Evolutionary conservation across 805 yeast species (phyloP).

Genomic region (Hermanozyma aechmeae): DNA sequence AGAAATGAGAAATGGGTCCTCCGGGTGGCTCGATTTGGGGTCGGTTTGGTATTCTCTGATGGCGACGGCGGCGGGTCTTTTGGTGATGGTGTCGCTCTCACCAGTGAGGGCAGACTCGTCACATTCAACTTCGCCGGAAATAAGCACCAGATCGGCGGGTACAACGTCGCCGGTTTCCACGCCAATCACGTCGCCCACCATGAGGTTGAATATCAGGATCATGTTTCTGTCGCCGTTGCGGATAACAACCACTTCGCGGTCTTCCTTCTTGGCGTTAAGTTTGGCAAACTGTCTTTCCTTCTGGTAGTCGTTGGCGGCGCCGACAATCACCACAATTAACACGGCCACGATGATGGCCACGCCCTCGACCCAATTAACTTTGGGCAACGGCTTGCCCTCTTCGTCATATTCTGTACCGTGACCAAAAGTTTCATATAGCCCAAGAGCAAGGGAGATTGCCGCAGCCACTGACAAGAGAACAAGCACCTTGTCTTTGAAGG

Average conservation of each 20-base stretch:
- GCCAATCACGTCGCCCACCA: slow-evolving; percentile 78
- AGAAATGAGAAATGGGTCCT: slow-evolving; percentile 82
- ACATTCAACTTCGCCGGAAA: slow-evolving; percentile 70
- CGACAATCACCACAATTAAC: slow-evolving; percentile 81
- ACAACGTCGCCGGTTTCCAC: slow-evolving; percentile 91
- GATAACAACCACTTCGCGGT: slow-evolving; percentile 66
- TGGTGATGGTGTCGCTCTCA: slow-evolving; percentile 77
- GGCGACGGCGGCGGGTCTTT: slow-evolving; percentile 44
- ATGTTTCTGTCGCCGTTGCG: slow-evolving; percentile 62
- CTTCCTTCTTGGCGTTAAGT: slow-evolving; percentile 81
- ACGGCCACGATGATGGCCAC: slow-evolving; percentile 94
- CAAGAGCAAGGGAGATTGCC: slow-evolving; percentile 77
- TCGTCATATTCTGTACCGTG: slow-evolving; percentile 69
- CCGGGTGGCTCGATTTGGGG: too few relatives aligned
- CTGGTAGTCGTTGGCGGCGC: slow-evolving; percentile 94
- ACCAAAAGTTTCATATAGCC: slow-evolving; percentile 87
- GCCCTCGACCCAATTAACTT: slow-evolving; percentile 98
- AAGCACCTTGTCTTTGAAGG: slow-evolving; percentile 85
- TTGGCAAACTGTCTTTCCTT: slow-evolving; percentile 89
- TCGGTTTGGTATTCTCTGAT: slow-evolving; percentile 14
- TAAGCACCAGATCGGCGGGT: slow-evolving; percentile 78
- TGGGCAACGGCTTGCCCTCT: slow-evolving; percentile 68
- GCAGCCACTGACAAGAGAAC: slow-evolving; percentile 82
- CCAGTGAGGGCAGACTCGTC: slow-evolving; percentile 94
- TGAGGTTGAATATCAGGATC: slow-evolving; percentile 62